A percentile compares a stretch with the other conserved stretches of the same genome.
Evolutionary conservation across 1,284 basidiomycete species (phyloP).

Genomic region (Apiotrichum gamsii): DNA sequence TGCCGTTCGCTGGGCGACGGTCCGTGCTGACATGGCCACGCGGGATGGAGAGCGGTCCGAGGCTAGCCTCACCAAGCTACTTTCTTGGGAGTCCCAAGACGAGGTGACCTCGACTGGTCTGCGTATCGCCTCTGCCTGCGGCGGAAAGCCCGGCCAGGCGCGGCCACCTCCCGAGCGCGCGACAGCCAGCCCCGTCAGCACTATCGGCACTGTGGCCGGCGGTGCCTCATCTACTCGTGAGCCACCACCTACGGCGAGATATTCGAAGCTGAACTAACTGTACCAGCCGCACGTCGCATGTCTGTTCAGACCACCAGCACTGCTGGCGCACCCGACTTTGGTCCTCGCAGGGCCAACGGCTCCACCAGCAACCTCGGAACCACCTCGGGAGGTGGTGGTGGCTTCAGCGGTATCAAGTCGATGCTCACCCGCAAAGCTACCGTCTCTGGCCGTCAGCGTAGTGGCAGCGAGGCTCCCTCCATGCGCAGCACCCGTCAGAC

Average conservation of each 20-base stretch:
- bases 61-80: constrained; percentile 29
- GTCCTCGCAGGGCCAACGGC: constrained; percentile 29
- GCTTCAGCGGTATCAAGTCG: constrained; percentile 45
- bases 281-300: constrained; percentile 5
- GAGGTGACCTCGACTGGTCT: constrained; percentile 33
- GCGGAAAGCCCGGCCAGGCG: constrained; percentile 7
- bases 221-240: background rate
- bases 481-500: constrained; percentile 16
- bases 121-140: constrained; percentile 27
- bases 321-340: constrained; percentile 23
- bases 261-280: background rate
- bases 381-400: constrained; percentile 12
- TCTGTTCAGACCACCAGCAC: constrained; percentile 4
- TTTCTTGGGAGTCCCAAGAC: constrained; percentile 43
- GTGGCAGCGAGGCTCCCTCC: constrained; percentile 21
- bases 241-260: too few species aligned
- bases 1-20: constrained; percentile 44
- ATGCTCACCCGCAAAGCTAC: constrained; percentile 44
- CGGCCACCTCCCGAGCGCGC: background rate
- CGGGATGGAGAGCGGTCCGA: constrained; percentile 41
- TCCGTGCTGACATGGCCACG: constrained; percentile 39
- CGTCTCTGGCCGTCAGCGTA: constrained; percentile 21
- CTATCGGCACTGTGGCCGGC: background rate
- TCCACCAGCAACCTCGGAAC: constrained; percentile 20
- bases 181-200: constrained; percentile 5